Percentiles rank a stretch among this genome's conserved stretches.
These are phyloP conservation scores for Streptanthus diversifolius DNA, from an alignment of 345 rosid species.

Conservation along the genomic window DNA sequence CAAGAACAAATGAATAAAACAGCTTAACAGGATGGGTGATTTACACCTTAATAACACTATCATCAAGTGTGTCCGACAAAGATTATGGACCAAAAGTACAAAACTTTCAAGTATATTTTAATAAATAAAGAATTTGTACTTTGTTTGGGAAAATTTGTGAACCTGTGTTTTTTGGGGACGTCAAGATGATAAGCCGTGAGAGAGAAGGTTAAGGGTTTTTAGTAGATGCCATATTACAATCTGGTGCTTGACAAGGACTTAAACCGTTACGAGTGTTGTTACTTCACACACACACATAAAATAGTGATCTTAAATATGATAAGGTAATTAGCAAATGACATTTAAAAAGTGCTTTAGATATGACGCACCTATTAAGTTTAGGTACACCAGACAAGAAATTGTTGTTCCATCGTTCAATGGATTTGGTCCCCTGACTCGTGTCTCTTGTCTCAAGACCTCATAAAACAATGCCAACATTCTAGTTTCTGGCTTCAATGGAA, in stretches of 20 bases:
- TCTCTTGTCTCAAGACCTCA: constrained; percentile 1
- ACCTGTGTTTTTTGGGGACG: not conserved
- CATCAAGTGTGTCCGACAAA: no score
- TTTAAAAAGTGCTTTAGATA: not conserved
- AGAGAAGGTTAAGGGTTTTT: not conserved
- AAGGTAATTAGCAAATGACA: constrained; percentile 9
- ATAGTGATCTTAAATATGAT: not conserved
- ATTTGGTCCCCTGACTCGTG: not conserved
- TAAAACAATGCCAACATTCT: not conserved
- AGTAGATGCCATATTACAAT: not conserved
- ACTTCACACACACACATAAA: not conserved
- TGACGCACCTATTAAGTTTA: constrained; percentile 5
- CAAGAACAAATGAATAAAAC: no score
- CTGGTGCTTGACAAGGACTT: constrained; percentile 3
- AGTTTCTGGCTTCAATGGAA: constrained; percentile 17
- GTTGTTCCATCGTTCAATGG: not conserved
- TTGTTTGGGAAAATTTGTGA: not conserved
- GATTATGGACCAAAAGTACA: no score
- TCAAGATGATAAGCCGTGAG: not conserved
- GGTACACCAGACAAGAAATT: constrained; percentile 16
- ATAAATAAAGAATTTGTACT: no score
- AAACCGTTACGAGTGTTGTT: not conserved
- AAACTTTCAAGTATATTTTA: no score
- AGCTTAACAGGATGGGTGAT: no score
- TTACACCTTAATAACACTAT: no score